Conservation (phyloP, 2,329 filamentous ascomycete species). For the Meredithiella fracta region DNA sequence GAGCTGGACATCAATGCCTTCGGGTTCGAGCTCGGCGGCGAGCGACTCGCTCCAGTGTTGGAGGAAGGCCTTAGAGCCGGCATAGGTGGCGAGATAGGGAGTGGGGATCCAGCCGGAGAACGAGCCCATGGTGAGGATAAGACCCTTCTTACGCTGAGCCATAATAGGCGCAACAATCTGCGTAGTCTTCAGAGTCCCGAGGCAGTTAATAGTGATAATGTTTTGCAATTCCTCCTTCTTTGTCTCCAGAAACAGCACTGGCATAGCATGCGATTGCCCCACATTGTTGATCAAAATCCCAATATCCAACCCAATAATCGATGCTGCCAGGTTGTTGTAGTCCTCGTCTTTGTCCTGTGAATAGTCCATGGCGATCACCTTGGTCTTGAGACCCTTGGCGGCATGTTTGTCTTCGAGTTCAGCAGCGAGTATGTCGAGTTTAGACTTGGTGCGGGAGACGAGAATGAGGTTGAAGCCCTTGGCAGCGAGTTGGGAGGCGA, state of each 20-base stretch:
- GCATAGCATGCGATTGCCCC: conserved; percentile 83
- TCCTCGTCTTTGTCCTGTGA: conserved; percentile 61
- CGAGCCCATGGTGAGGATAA: conserved; percentile 94
- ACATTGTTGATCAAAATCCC: conserved; percentile 93
- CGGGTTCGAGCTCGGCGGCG: conserved; percentile 61
- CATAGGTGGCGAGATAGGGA: conserved; percentile 87
- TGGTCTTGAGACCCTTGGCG: conserved; percentile 46
- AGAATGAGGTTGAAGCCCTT: conserved; percentile 93
- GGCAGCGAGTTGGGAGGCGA: conserved; percentile 70
- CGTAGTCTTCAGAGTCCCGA: conserved; percentile 76
- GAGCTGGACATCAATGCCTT: conserved; percentile 78
- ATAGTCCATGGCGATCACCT: conserved; percentile 84
- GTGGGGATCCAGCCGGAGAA: conserved; percentile 88
- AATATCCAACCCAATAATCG: conserved; percentile 60
- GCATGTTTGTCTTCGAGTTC: conserved; percentile 60
- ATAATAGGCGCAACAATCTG: conserved; percentile 73
- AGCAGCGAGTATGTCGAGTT: conserved; percentile 60
- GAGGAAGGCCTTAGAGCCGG: conserved; percentile 92
- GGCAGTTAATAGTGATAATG: conserved; percentile 92
- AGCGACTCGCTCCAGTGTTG: conserved; percentile 89
- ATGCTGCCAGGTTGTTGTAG: conserved; percentile 54
- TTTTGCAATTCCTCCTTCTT: conserved; percentile 62
- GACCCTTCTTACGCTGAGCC: conserved; percentile 64
- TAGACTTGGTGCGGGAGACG: conserved; percentile 86
- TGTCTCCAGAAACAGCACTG: conserved; percentile 74